Base-by-base conservation (phyloP, 345 rosid genomes). In the Boechera retrofracta region DNA sequence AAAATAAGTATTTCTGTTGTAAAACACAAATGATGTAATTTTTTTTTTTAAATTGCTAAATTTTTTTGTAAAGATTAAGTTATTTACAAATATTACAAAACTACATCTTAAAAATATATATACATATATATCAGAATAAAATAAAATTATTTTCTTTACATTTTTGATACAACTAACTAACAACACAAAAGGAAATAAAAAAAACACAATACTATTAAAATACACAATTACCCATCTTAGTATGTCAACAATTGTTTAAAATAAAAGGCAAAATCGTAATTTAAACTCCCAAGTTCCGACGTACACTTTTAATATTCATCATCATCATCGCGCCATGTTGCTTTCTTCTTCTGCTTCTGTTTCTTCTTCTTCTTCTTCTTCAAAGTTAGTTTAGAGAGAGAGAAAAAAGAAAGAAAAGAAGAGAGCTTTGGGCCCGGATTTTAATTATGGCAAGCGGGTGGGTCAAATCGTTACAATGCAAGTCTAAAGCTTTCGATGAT, bases 381-480 rank as follows among this genome's bases (percentile, higher is more conserved):
- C 75, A 63, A 36, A 58, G 67, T 41, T 31, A 4, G 4, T 60
- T 68, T 35, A 67, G 75, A 73, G 77, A 82, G 80, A 62, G 36
- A 29, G 13, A 63, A 29, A 41, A 66, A 51, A 24, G 5, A 24
- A 2, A 41, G 1, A 12, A 0, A 24, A 53, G 24, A 13, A 64
- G 71, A 36, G 74, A 73, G 73, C 32, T 39, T 71, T 21, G 26
- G 41, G 7, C 39, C 33, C 56, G 75, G 77, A 64, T 78, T 67
- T 18, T 48, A 8, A 69, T 61, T 73, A 92, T 91, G 98, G 93
- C 97, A 32, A 76, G 83, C 57, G 84, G 89, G 61, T 95, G 99
- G 99, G 88, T 95, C 58, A 95, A 92, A 74, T 92, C 98, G 2
- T 67, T 91, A 52, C 98, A 92, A 53, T 95, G 99, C 87, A 95